phyloP scores from a whole-genome alignment of 2,329 filamentous ascomycete species.

The Colletotrichum cereale region DNA sequence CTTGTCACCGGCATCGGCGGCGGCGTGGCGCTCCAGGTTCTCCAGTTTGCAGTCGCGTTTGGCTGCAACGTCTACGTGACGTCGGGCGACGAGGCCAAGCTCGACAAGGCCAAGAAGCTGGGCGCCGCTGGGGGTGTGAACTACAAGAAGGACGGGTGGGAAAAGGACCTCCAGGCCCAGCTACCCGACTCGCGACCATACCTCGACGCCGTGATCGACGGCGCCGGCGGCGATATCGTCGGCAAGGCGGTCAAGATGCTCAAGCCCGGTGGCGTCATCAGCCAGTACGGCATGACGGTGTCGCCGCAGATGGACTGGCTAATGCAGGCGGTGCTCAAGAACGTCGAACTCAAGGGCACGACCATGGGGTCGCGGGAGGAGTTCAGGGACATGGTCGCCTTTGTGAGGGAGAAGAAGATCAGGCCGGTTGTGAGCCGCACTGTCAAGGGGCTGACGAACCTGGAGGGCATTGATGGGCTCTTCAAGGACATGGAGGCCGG shows the following conservation, averaged over 20 bases:
- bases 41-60: conserved; percentile 82
- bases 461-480: conserved; percentile 82
- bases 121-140: conserved; percentile 86
- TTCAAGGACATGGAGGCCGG: conserved; percentile 92
- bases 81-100: conserved; percentile 79
- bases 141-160: conserved; percentile 86
- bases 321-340: conserved; percentile 87
- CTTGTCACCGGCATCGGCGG: conserved; percentile 93
- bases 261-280: conserved; percentile 86
- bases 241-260: conserved; percentile 75
- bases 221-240: conserved; percentile 89
- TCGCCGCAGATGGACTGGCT: conserved; percentile 86
- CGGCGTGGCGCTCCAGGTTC: conserved; percentile 85
- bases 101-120: conserved; percentile 76
- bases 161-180: conserved; percentile 75
- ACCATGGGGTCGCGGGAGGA: conserved; percentile 94
- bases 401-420: conserved; percentile 80
- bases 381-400: conserved; percentile 90
- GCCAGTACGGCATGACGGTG: conserved; percentile 92
- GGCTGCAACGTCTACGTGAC: conserved; percentile 87
- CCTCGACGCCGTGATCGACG: conserved; percentile 89
- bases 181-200: conserved; percentile 76
- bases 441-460: conserved; percentile 78
- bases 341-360: conserved; percentile 86
- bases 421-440: conserved; percentile 82